Conservation (phyloP, 208 protist species). For the Novymonas esmeraldas region DNA sequence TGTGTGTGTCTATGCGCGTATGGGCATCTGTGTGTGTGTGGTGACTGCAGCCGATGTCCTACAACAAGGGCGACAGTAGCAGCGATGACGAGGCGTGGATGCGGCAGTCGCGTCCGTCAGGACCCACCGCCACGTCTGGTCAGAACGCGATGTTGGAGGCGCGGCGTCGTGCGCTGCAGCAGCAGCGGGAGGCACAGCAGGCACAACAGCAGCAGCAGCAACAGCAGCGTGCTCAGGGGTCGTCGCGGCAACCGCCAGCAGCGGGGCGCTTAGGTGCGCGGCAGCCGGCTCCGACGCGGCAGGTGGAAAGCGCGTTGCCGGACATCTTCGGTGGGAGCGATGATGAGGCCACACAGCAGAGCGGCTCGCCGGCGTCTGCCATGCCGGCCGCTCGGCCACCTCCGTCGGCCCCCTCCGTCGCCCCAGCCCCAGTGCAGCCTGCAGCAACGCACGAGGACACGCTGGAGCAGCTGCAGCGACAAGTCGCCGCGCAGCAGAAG, state of each 20-base stretch:
- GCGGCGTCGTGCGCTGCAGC: conserved; percentile 53
- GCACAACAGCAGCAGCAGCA: conserved; percentile 21
- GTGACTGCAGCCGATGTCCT: no score
- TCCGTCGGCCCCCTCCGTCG: background rate
- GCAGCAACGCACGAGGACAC: conserved; percentile 36
- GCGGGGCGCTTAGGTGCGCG: conserved; percentile 3
- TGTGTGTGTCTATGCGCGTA: background rate
- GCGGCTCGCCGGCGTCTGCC: background rate
- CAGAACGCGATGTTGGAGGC: conserved; percentile 68
- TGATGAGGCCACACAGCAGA: background rate
- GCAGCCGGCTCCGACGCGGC: background rate
- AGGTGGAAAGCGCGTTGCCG: conserved; percentile 22
- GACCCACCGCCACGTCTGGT: conserved; percentile 3
- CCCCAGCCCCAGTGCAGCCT: background rate
- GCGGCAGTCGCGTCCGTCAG: conserved; percentile 6
- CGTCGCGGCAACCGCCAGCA: background rate
- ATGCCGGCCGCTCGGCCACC: background rate
- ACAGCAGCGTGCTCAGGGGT: background rate
- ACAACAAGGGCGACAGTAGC: no score
- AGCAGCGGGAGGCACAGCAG: conserved; percentile 51
- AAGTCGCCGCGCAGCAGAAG: conserved; percentile 71
- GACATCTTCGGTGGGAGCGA: conserved; percentile 24
- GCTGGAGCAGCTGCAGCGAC: conserved; percentile 51
- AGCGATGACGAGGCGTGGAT: conserved; percentile 57
- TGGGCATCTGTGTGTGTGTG: no score